A percentile compares a stretch with the other conserved stretches of the same genome.
These are phyloP conservation scores for Fagopyrum esculentum DNA, from an alignment of 148 eudicot species.

Conservation along the genomic window DNA sequence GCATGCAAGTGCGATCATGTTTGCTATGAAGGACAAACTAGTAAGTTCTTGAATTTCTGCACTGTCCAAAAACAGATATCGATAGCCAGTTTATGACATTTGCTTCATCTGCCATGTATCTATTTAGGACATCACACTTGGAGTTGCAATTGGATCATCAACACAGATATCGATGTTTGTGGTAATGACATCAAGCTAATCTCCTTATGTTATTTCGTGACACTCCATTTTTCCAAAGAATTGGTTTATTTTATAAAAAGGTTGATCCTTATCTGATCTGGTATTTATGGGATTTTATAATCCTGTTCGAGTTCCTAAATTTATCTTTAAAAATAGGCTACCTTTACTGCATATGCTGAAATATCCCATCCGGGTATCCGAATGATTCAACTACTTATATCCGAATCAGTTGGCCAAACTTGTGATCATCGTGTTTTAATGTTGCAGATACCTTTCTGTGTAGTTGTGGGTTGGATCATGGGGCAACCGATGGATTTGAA, in stretches of 20 bases:
- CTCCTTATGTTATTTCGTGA: not conserved
- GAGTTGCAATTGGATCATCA: conserved; percentile 93
- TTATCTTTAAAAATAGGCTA: too few relatives aligned
- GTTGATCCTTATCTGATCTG: too few relatives aligned
- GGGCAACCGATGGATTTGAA: conserved; percentile 93
- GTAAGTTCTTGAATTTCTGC: conserved; percentile 38
- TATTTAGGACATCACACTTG: conserved; percentile 76
- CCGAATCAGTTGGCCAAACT: not conserved
- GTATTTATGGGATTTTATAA: too few relatives aligned
- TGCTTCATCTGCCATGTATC: not conserved
- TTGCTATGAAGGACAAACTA: conserved; percentile 88
- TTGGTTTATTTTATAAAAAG: not conserved
- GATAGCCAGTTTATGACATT: conserved; percentile 1
- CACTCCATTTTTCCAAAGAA: not conserved
- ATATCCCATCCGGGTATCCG: too few relatives aligned
- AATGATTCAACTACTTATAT: too few relatives aligned
- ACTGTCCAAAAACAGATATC: not conserved
- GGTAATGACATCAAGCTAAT: conserved; percentile 32
- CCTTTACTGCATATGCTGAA: too few relatives aligned
- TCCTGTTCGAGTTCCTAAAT: too few relatives aligned
- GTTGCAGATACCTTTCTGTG: conserved; percentile 96
- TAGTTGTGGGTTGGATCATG: conserved; percentile 89
- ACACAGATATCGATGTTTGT: conserved; percentile 97
- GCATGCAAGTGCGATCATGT: conserved; percentile 96
- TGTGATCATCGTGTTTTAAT: conserved; percentile 13